Percentiles rank a stretch among this genome's conserved stretches.
These are phyloP conservation scores for Tuber magnatum DNA, from an alignment of 495 filamentous ascomycete genomes.

Conservation along the genomic window DNA sequence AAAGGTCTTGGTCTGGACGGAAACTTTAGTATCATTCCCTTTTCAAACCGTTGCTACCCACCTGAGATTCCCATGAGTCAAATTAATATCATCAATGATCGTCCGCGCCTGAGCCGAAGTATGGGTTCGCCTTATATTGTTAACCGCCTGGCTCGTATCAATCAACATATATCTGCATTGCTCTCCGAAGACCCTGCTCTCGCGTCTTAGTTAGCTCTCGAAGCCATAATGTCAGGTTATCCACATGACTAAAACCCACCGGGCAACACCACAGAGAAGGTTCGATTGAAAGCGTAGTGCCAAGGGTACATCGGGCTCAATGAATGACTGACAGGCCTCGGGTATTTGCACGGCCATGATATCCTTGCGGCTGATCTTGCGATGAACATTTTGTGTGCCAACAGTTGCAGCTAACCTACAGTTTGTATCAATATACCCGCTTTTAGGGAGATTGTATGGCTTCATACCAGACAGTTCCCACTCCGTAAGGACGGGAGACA, in stretches of 20 bases:
- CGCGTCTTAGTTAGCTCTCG: neutral
- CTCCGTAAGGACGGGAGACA: constrained; percentile 77
- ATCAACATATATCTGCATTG: constrained; percentile 60
- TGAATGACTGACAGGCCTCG: constrained; percentile 80
- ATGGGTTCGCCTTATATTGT: neutral
- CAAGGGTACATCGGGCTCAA: constrained; percentile 76
- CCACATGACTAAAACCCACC: neutral
- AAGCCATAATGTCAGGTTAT: neutral
- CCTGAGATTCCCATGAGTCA: constrained; percentile 35
- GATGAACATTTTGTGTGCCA: constrained; percentile 63
- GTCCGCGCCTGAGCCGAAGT: constrained; percentile 51
- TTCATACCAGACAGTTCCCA: constrained; percentile 86
- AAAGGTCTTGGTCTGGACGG: neutral
- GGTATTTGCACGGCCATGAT: constrained; percentile 81
- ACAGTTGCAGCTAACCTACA: constrained; percentile 85
- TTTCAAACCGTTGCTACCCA: neutral
- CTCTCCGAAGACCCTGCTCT: neutral
- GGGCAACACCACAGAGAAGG: constrained; percentile 53
- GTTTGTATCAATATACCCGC: constrained; percentile 5
- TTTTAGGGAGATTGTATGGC: neutral
- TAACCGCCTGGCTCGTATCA: constrained; percentile 41
- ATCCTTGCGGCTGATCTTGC: constrained; percentile 73
- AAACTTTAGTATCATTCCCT: neutral
- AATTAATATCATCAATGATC: constrained; percentile 54
- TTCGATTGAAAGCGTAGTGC: constrained; percentile 88